A percentile compares a stretch with the other conserved stretches of the same genome.
Conservation (phyloP, 2,329 filamentous ascomycete genomes). For the Pyrenophora teres region DNA sequence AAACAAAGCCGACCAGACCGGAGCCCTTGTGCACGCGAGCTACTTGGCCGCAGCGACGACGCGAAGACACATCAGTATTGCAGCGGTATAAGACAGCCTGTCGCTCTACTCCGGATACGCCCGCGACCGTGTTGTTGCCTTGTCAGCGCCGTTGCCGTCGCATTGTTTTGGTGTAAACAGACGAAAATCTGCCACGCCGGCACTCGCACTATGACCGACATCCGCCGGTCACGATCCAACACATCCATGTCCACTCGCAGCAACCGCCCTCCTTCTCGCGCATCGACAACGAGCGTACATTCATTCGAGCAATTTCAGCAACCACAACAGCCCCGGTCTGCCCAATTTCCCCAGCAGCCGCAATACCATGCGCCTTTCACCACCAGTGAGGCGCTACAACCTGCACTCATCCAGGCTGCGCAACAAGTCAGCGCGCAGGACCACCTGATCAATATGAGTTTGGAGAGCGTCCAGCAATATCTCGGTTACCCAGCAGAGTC, state of each 20-base stretch:
- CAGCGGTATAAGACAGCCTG: not conserved
- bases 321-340: conserved; percentile 21
- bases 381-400: conserved; percentile 36
- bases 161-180: conserved; percentile 47
- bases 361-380: conserved; percentile 38
- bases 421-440: conserved; percentile 46
- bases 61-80: conserved; percentile 3
- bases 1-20: conserved; percentile 21
- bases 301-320: conserved; percentile 44
- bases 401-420: conserved; percentile 42
- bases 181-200: conserved; percentile 20
- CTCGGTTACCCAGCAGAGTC: conserved; percentile 35
- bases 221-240: conserved; percentile 52
- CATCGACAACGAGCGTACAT: conserved; percentile 56
- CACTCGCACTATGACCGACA: conserved; percentile 43
- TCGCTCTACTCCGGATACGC: not conserved
- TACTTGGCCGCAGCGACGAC: conserved; percentile 2
- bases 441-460: conserved; percentile 33
- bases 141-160: conserved; percentile 18
- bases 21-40: conserved; percentile 1
- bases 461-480: conserved; percentile 43
- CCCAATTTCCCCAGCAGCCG: conserved; percentile 26
- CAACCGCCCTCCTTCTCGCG: conserved; percentile 54
- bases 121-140: conserved; percentile 2
- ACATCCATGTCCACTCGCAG: conserved; percentile 52